Percentiles rank a stretch among this genome's conserved stretches.
Evolutionary conservation across 257 asterid genomes (phyloP).

Genomic region (Ligustrum vulgare): DNA sequence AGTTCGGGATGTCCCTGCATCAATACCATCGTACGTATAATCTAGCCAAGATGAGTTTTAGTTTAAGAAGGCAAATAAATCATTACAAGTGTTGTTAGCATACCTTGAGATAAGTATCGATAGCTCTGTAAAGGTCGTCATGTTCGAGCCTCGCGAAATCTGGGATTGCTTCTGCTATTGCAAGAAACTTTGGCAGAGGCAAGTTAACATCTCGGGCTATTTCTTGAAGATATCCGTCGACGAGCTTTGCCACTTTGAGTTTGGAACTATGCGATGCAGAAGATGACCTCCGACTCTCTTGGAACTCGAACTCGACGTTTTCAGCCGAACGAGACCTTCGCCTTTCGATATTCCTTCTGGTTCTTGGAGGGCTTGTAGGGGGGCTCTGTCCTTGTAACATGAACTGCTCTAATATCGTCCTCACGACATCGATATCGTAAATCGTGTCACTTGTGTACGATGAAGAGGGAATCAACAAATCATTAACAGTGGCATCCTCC

Average conservation of each 20-base stretch:
- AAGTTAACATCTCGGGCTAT: slow-evolving; percentile 59
- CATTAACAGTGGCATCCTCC: slow-evolving; percentile 73
- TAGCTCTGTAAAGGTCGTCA: slow-evolving; percentile 86
- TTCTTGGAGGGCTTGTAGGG: slow-evolving; percentile 69
- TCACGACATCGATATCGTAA: slow-evolving; percentile 65
- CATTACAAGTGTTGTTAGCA: background rate
- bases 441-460: slow-evolving; percentile 29
- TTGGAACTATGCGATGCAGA: slow-evolving; percentile 79
- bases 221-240: slow-evolving; percentile 70
- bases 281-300: slow-evolving; percentile 78
- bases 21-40: background rate
- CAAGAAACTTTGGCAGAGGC: slow-evolving; percentile 56
- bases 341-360: slow-evolving; percentile 48
- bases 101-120: slow-evolving; percentile 86
- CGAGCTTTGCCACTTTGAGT: slow-evolving; percentile 77
- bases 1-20: slow-evolving; percentile 79
- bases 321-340: slow-evolving; percentile 86
- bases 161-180: slow-evolving; percentile 73
- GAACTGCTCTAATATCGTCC: slow-evolving; percentile 63
- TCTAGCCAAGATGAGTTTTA: background rate
- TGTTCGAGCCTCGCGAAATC: slow-evolving; percentile 77
- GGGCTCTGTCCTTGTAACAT: slow-evolving; percentile 76
- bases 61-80: background rate
- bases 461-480: slow-evolving; percentile 63
- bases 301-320: slow-evolving; percentile 61